Evolutionary conservation across 2,329 filamentous ascomycete genomes (phyloP).

Genomic region (Alternaria conjuncta): DNA sequence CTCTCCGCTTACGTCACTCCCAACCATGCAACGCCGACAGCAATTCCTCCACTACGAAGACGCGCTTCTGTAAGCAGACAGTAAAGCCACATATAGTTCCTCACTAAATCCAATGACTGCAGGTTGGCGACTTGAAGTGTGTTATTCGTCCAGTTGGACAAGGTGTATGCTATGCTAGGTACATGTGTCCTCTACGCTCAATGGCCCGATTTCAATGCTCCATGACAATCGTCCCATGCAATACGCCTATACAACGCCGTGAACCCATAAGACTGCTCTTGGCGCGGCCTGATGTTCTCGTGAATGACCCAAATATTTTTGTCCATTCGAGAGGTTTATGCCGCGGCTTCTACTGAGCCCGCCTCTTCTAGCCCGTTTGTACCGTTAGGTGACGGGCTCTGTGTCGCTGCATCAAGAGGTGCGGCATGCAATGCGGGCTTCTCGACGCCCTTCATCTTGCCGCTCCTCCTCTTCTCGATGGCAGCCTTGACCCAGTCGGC

Average conservation of each 20-base stretch:
- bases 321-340: conserved; percentile 6
- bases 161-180: conserved; percentile 24
- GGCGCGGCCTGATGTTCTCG: neutral
- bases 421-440: conserved; percentile 89
- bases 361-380: conserved; percentile 31
- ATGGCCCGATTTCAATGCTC: conserved; percentile 22
- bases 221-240: conserved; percentile 18
- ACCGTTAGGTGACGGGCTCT: conserved; percentile 42
- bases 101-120: neutral
- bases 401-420: conserved; percentile 73
- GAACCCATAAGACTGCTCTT: neutral
- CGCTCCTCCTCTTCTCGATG: conserved; percentile 69
- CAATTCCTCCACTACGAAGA: neutral
- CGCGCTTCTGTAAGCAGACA: neutral
- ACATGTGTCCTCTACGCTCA: conserved; percentile 25
- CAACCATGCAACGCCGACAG: neutral
- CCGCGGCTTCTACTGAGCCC: conserved; percentile 23
- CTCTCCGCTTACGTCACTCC: conserved; percentile 18
- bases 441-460: conserved; percentile 55
- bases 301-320: neutral
- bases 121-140: neutral
- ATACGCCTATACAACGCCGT: conserved; percentile 23
- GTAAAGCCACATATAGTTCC: neutral
- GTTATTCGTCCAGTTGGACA: conserved; percentile 7
- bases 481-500: conserved; percentile 81